Evolutionary conservation across 768 basidiomycete species (phyloP), one percentile per base, ranked within the genome.

Genomic region (Boletus sp.): DNA sequence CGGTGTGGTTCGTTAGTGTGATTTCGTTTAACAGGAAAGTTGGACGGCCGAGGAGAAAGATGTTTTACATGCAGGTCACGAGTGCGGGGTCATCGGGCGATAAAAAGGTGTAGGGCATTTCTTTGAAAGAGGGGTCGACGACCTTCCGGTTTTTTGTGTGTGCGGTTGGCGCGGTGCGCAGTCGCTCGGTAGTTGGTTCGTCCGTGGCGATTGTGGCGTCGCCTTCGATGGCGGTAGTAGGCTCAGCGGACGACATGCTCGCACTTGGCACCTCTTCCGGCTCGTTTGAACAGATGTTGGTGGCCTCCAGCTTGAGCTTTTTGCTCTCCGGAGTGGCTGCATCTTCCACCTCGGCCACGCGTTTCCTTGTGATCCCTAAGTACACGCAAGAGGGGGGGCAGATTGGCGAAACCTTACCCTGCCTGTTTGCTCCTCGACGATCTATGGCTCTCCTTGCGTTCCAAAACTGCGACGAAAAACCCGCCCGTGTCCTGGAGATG

Each of bases 401-500:
- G 32, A 39, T 15, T 4, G 32, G n/a, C 1, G 10, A 44, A 13
- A 17, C 3, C 50, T 50, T 50, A 70, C 69, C 54, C 49, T 43
- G 51, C 44, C 5, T 62, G 57, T 25, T 23, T 58, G 27, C 38
- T 54, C n/a, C 47, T 34, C 4, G 46, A 29, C 6, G 39, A 29
- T 2, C 59, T 53, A 32, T 54, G 45, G 10, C 27, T 54, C 15
- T 60, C 55, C 50, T 74, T 81, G 64, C 78, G 82, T 65, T 88
- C 80, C 34, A 98, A 70, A 0, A 97, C 88, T 11, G 93, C 93
- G n/a, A 99, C 85, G 66, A 97, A 99, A 74, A 99, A 99, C 0
- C 94, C 97, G 3, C 97, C 97, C 0, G 94, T 92, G 65, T 99
- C 90, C 71, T 98, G 97, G 9, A 97, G 74, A 68, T 98, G 95